Evolutionary conservation across 169 alveolate genomes (phyloP), one percentile per base, ranked within the genome.

Genomic region (Babesia ovata): DNA sequence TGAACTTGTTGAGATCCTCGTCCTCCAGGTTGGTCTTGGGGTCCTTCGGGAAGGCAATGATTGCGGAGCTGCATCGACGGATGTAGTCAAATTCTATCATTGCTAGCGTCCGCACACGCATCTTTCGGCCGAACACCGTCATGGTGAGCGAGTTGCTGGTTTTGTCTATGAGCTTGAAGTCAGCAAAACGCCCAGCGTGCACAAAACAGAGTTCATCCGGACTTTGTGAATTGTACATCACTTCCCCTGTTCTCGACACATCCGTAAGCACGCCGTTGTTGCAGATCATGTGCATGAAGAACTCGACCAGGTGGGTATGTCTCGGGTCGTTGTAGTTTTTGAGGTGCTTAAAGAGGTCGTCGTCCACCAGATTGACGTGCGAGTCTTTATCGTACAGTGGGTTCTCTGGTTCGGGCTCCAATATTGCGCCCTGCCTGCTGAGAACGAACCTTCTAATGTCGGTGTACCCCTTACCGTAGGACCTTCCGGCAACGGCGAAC

Each of bases 401-500:
- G 46, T 61, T 54, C 6, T 67, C 70, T 13, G 86, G 91, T 44
- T 86, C 94, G 7, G 54, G 75, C 42, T 86, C 92, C 52, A 90
- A 61, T 22, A 54, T 62, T 11, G 83, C 76, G 44, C 91, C 91
- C 53, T 86, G 83, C 61, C 85, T 75, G 42, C 76, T 86, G 70
- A 82, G 83, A 45, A 86, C 89, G 58, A 79, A 76, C 63, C 87
- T 69, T 45, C 84, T 86, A 9, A 90, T 85, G 63, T 90, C 94
- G 21, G 94, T 90, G 66, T 84, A 71, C 0, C 94, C 94, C 59
- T 86, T 86, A 42, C 94, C 94, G 70, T 90, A 90, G n/a, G 92
- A 85, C 26, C 76, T 71, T 13, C 94, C 94, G 39, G 84, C 85
- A 36, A 91, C 86, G n/a, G 93, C 88, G 52, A 92, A 79, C 73